Percentiles rank a stretch among this genome's conserved stretches.
Evolutionary conservation across 495 filamentous ascomycete genomes (phyloP).

Genomic region (Aspergillus bertholletiae): DNA sequence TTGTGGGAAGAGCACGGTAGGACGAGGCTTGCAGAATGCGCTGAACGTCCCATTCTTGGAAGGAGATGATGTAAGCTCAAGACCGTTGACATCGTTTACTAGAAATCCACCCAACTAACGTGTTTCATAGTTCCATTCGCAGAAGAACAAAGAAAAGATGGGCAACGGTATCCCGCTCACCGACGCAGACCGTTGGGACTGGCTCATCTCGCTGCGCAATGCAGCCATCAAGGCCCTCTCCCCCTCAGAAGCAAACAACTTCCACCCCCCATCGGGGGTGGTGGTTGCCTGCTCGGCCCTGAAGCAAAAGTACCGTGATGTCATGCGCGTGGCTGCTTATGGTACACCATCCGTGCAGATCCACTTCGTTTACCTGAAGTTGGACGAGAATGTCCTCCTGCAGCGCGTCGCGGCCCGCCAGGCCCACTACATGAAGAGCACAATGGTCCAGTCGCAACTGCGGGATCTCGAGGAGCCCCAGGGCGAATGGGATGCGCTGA

Average conservation of each 20-base stretch:
- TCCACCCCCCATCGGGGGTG: constrained; percentile 63
- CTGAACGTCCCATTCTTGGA: constrained; percentile 83
- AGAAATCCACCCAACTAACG: constrained; percentile 1
- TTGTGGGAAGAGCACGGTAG: constrained; percentile 94
- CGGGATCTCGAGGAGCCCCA: constrained; percentile 76
- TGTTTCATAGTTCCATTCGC: constrained; percentile 70
- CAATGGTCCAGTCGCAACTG: constrained; percentile 96
- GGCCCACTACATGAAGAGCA: constrained; percentile 94
- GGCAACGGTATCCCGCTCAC: constrained; percentile 79
- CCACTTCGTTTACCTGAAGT: constrained; percentile 90
- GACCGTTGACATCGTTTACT: too few species aligned
- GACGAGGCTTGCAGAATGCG: constrained; percentile 66
- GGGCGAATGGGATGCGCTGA: constrained; percentile 80
- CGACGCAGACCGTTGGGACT: constrained; percentile 97
- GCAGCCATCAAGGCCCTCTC: constrained; percentile 65
- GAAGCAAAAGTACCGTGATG: constrained; percentile 96
- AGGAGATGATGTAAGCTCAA: constrained; percentile 81
- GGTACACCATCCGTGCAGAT: constrained; percentile 70
- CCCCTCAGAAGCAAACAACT: constrained; percentile 41
- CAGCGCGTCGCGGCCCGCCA: constrained; percentile 68
- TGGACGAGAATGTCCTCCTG: constrained; percentile 68
- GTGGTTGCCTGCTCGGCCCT: constrained; percentile 95
- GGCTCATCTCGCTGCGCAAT: constrained; percentile 86
- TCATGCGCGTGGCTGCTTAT: constrained; percentile 86
- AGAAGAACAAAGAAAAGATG: constrained; percentile 93